phyloP scores from a whole-genome alignment of 495 filamentous ascomycete genomes.

The Parathielavia hyrcaniae region DNA sequence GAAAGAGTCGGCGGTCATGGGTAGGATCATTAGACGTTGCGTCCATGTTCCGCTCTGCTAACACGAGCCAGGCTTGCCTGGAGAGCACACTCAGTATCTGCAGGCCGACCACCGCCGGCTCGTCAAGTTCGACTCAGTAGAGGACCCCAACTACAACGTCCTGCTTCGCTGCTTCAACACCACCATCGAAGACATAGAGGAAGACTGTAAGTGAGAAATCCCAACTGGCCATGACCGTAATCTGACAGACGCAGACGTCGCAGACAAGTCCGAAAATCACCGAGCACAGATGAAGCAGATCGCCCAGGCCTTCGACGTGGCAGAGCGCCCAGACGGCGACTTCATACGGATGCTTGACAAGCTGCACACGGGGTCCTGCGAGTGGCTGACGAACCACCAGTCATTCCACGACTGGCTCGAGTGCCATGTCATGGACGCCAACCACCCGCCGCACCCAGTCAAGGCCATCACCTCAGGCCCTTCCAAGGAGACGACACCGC shows the following conservation, averaged over 20 bases:
- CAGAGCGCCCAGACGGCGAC: slow-evolving; percentile 19
- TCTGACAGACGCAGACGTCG: slow-evolving; percentile 9
- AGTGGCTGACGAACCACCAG: slow-evolving; percentile 20
- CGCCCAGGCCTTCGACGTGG: slow-evolving; percentile 18
- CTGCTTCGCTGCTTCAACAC: slow-evolving; percentile 20
- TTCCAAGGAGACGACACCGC: background rate
- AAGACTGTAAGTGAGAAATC: slow-evolving; percentile 12
- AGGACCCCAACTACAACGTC: slow-evolving; percentile 25
- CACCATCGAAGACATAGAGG: slow-evolving; percentile 21
- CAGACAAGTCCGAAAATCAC: slow-evolving; percentile 16
- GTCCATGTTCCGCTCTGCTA: background rate
- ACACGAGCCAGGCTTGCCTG: slow-evolving; percentile 24
- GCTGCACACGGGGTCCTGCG: slow-evolving; percentile 23
- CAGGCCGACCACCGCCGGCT: slow-evolving; percentile 41
- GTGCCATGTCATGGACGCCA: slow-evolving; percentile 14
- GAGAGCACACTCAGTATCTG: slow-evolving; percentile 35
- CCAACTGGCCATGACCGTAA: background rate
- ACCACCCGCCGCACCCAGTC: slow-evolving; percentile 4
- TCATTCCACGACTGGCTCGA: slow-evolving; percentile 22
- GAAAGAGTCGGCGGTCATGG: slow-evolving; percentile 39
- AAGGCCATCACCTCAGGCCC: slow-evolving; percentile 1
- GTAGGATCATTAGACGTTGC: background rate
- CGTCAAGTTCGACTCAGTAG: slow-evolving; percentile 23
- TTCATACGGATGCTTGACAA: slow-evolving; percentile 17
- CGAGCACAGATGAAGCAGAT: slow-evolving; percentile 21